Conservation (phyloP, 2,329 filamentous ascomycete species). For the Ophiostoma pallidulum region DNA sequence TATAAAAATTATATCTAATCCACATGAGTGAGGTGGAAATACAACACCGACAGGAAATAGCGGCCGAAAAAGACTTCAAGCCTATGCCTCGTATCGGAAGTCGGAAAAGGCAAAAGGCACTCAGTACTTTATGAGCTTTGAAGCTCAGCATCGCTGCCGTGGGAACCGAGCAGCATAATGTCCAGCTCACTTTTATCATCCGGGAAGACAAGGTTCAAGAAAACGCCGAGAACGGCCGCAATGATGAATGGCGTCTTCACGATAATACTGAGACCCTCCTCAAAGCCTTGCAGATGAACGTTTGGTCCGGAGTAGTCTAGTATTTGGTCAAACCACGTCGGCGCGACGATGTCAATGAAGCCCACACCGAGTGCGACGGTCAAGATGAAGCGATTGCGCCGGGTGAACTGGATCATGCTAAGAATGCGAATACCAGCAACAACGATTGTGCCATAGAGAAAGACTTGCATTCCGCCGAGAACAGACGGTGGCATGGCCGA, state of each 20-base stretch:
- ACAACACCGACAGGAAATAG: not conserved
- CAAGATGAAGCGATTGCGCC: constrained; percentile 57
- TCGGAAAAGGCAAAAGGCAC: not conserved
- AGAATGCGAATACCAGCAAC: constrained; percentile 59
- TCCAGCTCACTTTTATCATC: constrained; percentile 17
- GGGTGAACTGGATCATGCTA: constrained; percentile 50
- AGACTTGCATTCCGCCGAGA: constrained; percentile 45
- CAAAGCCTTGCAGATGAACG: too few relatives aligned
- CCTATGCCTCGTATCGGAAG: not conserved
- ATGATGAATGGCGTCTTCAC: constrained; percentile 34
- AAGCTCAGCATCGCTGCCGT: not conserved
- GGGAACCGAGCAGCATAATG: constrained; percentile 5
- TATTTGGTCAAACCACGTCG: too few relatives aligned
- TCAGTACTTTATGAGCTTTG: not conserved
- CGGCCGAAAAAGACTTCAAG: not conserved
- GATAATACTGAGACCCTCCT: too few relatives aligned
- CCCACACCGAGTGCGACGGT: constrained; percentile 52
- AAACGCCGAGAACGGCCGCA: constrained; percentile 32
- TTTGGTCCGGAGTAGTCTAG: too few relatives aligned
- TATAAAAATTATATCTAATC: not conserved
- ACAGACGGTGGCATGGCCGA: constrained; percentile 51
- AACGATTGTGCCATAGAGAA: constrained; percentile 57
- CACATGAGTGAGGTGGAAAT: not conserved
- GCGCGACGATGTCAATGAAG: constrained; percentile 38
- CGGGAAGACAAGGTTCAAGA: constrained; percentile 33